These are phyloP conservation scores for Pythium volutum DNA, from an alignment of 352 stramenopile genomes.

Conservation along the genomic window DNA sequence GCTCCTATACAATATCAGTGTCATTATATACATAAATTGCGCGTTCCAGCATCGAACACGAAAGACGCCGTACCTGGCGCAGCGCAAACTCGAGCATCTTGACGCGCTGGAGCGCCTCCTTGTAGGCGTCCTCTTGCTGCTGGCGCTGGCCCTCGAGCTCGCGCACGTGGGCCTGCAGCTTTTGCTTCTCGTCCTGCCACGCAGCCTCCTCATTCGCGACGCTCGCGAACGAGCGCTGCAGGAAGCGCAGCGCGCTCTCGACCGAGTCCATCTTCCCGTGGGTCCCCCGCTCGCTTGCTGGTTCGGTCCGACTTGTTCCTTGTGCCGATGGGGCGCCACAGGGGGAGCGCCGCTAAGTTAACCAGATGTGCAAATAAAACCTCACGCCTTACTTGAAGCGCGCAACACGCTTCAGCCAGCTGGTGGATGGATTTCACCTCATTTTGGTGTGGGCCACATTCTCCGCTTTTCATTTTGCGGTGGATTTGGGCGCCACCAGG, in stretches of 20 bases:
- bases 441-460: conserved; percentile 20
- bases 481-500: conserved; percentile 2
- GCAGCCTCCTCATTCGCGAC: conserved; percentile 69
- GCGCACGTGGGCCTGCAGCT: conserved; percentile 69
- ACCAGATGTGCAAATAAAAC: conserved; percentile 18
- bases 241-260: conserved; percentile 78
- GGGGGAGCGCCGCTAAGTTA: conserved; percentile 13
- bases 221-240: conserved; percentile 82
- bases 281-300: not conserved
- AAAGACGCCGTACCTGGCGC: conserved; percentile 42
- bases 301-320: not conserved
- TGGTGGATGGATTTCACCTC: conserved; percentile 20
- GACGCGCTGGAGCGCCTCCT: conserved; percentile 78
- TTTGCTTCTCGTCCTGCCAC: conserved; percentile 75
- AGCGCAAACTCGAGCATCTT: conserved; percentile 90
- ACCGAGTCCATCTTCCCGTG: conserved; percentile 73
- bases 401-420: not conserved
- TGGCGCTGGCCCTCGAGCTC: conserved; percentile 75
- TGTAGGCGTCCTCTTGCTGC: conserved; percentile 81
- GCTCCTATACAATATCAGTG: not conserved
- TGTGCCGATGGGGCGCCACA: conserved; percentile 13
- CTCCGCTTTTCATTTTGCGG: not conserved
- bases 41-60: too few relatives aligned
- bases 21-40: too few relatives aligned
- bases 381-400: conserved; percentile 19